Evolutionary conservation across 2,329 filamentous ascomycete species (phyloP).

Genomic region (Coleophoma cylindrospora): DNA sequence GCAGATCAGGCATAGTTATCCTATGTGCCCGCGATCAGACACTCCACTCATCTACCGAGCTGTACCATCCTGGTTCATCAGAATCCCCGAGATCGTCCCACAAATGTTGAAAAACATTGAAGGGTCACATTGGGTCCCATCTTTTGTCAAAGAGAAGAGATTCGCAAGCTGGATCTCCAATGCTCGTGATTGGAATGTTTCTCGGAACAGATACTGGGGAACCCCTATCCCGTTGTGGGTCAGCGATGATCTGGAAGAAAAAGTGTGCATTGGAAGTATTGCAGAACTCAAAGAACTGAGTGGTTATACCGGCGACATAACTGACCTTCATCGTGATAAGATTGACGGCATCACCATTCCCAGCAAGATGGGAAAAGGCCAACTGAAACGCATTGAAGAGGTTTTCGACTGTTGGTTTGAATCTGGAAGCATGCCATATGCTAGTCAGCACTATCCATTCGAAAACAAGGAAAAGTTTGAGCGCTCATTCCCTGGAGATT

Average conservation of each 20-base stretch:
- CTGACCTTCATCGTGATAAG: constrained; percentile 86
- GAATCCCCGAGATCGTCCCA: constrained; percentile 76
- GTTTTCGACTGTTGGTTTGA: constrained; percentile 98
- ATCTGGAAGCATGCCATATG: constrained; percentile 93
- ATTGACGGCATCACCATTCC: constrained; percentile 94
- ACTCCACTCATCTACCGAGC: constrained; percentile 90
- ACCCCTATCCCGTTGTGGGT: constrained; percentile 91
- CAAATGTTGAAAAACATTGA: constrained; percentile 90
- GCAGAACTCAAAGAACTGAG: constrained; percentile 80
- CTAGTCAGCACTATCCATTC: constrained; percentile 87
- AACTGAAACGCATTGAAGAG: constrained; percentile 75
- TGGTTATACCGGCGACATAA: constrained; percentile 78
- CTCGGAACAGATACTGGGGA: constrained; percentile 91
- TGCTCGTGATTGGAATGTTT: constrained; percentile 93
- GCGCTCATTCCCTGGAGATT: constrained; percentile 81
- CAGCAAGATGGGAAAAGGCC: constrained; percentile 79
- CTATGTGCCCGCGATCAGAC: constrained; percentile 92
- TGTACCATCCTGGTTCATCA: constrained; percentile 93
- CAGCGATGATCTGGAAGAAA: constrained; percentile 82
- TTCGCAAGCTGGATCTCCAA: constrained; percentile 90
- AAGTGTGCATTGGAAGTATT: constrained; percentile 80
- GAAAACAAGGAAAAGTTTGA: constrained; percentile 80
- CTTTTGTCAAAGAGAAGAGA: constrained; percentile 83
- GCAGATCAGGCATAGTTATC: constrained; percentile 86
- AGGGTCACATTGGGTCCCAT: constrained; percentile 85